phyloP scores from a whole-genome alignment of 2,329 filamentous ascomycete genomes.

The Aspergillus fumigatus region DNA sequence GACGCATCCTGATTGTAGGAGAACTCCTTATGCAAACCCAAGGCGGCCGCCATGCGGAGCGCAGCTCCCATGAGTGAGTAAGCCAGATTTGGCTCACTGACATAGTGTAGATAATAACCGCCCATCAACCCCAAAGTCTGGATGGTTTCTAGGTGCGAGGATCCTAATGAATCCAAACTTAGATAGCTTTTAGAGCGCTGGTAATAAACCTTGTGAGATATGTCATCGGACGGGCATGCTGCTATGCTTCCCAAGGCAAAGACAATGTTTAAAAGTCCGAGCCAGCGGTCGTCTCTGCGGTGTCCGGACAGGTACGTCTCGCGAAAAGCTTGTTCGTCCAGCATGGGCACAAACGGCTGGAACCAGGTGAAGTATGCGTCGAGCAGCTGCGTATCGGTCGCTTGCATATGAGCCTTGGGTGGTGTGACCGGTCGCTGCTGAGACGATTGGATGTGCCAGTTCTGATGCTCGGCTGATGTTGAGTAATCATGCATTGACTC shows the following conservation, averaged over 20 bases:
- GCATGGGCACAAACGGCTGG: conserved; percentile 67
- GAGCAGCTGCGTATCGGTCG: conserved; percentile 63
- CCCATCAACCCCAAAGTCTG: conserved; percentile 68
- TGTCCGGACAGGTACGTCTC: conserved; percentile 60
- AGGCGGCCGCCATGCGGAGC: conserved; percentile 67
- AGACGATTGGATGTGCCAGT: conserved; percentile 19
- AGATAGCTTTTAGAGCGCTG: conserved; percentile 63
- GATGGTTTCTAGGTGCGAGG: conserved; percentile 67
- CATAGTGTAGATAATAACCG: conserved; percentile 73
- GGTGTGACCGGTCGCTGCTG: conserved; percentile 40
- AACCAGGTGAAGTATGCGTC: conserved; percentile 73
- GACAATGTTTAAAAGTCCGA: conserved; percentile 70
- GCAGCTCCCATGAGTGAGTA: conserved; percentile 68
- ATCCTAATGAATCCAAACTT: conserved; percentile 63
- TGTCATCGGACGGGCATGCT: conserved; percentile 58
- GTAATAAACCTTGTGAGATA: conserved; percentile 66
- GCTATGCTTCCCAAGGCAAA: conserved; percentile 71
- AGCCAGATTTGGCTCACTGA: conserved; percentile 72
- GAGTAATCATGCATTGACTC: conserved; percentile 18
- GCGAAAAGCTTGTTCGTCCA: conserved; percentile 67
- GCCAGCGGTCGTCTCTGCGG: conserved; percentile 64
- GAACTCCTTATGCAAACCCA: conserved; percentile 66
- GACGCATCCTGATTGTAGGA: conserved; percentile 40
- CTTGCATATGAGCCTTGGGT: conserved; percentile 52
- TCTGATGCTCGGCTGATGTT: conserved; percentile 10